Conservation (phyloP, 768 basidiomycete species). For the Suillus occidentalis region DNA sequence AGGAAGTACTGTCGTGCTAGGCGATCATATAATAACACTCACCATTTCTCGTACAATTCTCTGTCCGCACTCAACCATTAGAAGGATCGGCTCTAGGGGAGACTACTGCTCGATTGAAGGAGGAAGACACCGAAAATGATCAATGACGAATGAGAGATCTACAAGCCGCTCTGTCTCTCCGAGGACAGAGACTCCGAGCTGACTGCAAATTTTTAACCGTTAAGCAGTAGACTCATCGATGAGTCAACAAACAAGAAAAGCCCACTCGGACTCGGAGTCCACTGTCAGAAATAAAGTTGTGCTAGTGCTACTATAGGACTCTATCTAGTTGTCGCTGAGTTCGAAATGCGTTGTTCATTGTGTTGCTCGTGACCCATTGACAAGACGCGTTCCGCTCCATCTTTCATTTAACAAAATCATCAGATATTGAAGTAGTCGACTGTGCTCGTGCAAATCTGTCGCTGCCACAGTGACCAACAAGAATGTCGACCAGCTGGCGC, state of each 20-base stretch:
- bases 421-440: not conserved
- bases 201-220: not conserved
- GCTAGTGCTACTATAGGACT: too few relatives aligned
- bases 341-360: not conserved
- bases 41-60: not conserved
- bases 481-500: slow-evolving; percentile 9
- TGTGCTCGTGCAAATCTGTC: not conserved
- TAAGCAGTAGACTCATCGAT: not conserved
- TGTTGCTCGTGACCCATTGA: not conserved
- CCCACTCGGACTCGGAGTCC: not conserved
- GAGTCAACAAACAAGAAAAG: not conserved
- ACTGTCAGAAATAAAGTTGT: not conserved
- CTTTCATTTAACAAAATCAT: slow-evolving; percentile 1
- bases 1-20: not conserved
- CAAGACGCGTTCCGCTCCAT: not conserved
- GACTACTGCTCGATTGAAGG: not conserved
- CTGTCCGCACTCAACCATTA: not conserved
- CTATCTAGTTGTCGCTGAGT: slow-evolving; percentile 1
- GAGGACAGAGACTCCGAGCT: not conserved
- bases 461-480: not conserved
- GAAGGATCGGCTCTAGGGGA: not conserved
- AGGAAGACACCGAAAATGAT: not conserved
- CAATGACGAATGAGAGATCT: not conserved
- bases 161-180: not conserved
- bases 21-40: not conserved